Percentiles rank a stretch among this genome's conserved stretches.
These are phyloP conservation scores for Boletus rubescentipes DNA, from an alignment of 768 basidiomycete species.

Conservation along the genomic window DNA sequence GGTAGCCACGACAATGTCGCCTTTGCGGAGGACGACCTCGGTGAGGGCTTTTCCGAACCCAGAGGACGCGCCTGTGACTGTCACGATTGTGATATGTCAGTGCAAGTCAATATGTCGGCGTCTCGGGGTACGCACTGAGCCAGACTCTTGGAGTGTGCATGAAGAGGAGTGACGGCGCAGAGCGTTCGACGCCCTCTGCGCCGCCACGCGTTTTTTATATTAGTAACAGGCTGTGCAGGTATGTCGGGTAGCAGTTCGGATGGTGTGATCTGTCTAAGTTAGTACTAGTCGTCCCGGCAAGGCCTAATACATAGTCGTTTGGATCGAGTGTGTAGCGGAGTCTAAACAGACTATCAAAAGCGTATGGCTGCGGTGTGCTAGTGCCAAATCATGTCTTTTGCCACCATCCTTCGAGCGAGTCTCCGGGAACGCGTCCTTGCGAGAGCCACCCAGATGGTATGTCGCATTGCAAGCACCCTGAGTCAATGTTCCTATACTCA, in stretches of 20 bases:
- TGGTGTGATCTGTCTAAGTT: too few species aligned
- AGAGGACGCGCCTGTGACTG: conserved; percentile 34
- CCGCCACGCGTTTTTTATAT: too few species aligned
- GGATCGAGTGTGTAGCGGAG: too few species aligned
- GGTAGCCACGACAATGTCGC: conserved; percentile 42
- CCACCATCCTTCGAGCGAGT: not conserved
- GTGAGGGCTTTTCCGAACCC: conserved; percentile 38
- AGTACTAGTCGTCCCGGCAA: too few species aligned
- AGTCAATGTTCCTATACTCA: not conserved
- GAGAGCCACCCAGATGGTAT: not conserved
- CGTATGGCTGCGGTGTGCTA: too few species aligned
- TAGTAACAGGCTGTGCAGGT: too few species aligned
- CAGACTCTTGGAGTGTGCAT: conserved; percentile 10
- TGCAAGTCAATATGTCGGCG: not conserved
- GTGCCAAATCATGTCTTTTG: conserved; percentile 10
- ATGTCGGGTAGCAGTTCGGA: too few species aligned
- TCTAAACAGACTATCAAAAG: too few species aligned
- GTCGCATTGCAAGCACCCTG: not conserved
- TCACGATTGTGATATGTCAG: not conserved
- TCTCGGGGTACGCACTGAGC: conserved; percentile 3
- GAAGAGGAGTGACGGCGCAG: not conserved
- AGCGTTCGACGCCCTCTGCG: not conserved
- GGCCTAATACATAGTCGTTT: too few species aligned
- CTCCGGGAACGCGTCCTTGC: not conserved
- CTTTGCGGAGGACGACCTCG: conserved; percentile 32